Conservation (phyloP, 192 early-diverging fungal species). For the Backusella westeae region DNA sequence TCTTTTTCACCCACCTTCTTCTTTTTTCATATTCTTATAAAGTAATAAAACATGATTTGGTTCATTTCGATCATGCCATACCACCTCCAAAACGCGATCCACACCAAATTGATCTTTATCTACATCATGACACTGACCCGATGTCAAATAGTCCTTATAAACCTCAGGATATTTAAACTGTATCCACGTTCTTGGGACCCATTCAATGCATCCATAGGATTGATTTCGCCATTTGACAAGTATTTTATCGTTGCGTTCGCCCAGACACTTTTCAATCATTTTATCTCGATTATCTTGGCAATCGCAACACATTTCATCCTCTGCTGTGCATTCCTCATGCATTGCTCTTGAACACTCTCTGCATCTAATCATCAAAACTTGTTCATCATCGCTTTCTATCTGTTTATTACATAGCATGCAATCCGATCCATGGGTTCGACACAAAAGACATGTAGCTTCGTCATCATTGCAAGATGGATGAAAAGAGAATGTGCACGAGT, state of each 20-base stretch:
- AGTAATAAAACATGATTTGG: background rate
- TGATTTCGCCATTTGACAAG: background rate
- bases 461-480: background rate
- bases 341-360: background rate
- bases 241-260: background rate
- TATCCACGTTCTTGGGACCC: background rate
- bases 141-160: background rate
- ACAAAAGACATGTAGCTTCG: background rate
- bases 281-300: background rate
- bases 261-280: background rate
- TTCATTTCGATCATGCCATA: background rate
- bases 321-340: background rate
- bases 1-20: background rate
- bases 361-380: background rate
- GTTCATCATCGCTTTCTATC: too few species aligned
- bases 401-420: background rate
- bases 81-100: background rate
- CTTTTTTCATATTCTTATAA: background rate
- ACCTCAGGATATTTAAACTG: background rate
- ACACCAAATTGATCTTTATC: background rate
- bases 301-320: background rate
- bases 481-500: background rate
- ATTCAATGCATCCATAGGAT: background rate
- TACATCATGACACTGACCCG: background rate
- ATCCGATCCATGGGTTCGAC: background rate